A percentile compares a stretch with the other conserved stretches of the same genome.
phyloP scores from a whole-genome alignment of 2,329 filamentous ascomycete genomes.

The Byssoonygena ceratinophila region DNA sequence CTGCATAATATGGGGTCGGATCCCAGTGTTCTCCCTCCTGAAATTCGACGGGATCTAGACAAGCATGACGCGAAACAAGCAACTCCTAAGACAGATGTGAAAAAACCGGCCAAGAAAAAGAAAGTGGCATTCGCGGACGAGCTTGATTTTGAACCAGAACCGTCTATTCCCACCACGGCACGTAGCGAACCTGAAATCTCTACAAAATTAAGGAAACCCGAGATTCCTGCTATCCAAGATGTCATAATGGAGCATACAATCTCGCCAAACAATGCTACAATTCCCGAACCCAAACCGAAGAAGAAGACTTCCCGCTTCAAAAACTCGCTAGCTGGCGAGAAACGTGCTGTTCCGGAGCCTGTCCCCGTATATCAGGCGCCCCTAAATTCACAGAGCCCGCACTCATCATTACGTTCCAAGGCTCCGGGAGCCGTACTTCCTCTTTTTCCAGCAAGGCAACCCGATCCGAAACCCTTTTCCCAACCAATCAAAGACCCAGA shows the following conservation, averaged over 20 bases:
- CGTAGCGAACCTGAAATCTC: constrained; percentile 20
- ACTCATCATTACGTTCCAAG: constrained; percentile 11
- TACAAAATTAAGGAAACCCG: constrained; percentile 27
- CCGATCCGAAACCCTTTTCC: constrained; percentile 31
- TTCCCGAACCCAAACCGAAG: constrained; percentile 16
- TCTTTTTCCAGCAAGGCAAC: constrained; percentile 31
- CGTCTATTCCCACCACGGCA: constrained; percentile 21
- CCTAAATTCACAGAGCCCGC: constrained; percentile 18
- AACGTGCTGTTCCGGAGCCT: background rate
- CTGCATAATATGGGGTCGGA: constrained; percentile 50
- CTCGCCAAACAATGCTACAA: constrained; percentile 16
- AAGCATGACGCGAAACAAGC: constrained; percentile 12
- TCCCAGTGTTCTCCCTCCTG: constrained; percentile 25
- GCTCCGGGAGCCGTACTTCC: constrained; percentile 18
- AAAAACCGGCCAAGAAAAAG: constrained; percentile 44
- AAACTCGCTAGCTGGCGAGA: constrained; percentile 24
- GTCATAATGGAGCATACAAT: constrained; percentile 36
- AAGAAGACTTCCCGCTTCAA: constrained; percentile 40
- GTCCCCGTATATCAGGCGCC: constrained; percentile 17
- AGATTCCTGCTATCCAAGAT: constrained; percentile 31
- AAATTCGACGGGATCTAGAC: constrained; percentile 26
- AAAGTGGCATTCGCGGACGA: constrained; percentile 68
- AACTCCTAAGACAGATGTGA: constrained; percentile 12
- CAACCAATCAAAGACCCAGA: constrained; percentile 25
- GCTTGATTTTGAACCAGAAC: constrained; percentile 56